A percentile compares a stretch with the other conserved stretches of the same genome.
Conservation (phyloP, 441 rosid species). For the Brassica hybrid region DNA sequence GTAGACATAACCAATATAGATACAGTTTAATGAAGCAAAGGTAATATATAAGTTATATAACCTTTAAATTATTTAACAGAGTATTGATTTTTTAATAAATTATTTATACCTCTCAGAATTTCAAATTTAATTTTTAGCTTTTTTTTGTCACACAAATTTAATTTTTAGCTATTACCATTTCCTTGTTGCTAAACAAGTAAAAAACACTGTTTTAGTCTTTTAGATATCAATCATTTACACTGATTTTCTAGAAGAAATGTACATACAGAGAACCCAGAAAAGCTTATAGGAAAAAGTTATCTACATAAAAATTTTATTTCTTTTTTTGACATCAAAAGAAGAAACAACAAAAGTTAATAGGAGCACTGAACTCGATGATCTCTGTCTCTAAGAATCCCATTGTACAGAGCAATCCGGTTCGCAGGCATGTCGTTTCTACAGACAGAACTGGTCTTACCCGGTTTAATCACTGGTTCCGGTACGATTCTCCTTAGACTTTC, state of each 20-base stretch:
- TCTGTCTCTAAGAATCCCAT: conserved; percentile 77
- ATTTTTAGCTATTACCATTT: background rate
- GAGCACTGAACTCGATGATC: conserved; percentile 57
- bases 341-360: conserved; percentile 38
- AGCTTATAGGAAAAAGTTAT: conserved; percentile 9
- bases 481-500: conserved; percentile 12
- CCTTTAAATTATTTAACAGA: background rate
- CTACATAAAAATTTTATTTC: conserved; percentile 21
- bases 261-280: conserved; percentile 3
- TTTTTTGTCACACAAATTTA: background rate
- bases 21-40: background rate
- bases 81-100: background rate
- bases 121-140: background rate
- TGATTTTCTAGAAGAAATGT: conserved; percentile 22
- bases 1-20: too few species aligned
- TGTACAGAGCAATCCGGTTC: conserved; percentile 73
- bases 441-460: conserved; percentile 35
- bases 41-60: background rate
- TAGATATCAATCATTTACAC: conserved; percentile 28
- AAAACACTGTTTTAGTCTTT: background rate
- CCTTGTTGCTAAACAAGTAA: background rate
- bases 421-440: conserved; percentile 60
- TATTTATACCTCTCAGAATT: background rate
- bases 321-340: background rate
- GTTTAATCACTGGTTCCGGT: conserved; percentile 31